phyloP scores from a whole-genome alignment of 306 rosid species.

The Purshia tridentata region DNA sequence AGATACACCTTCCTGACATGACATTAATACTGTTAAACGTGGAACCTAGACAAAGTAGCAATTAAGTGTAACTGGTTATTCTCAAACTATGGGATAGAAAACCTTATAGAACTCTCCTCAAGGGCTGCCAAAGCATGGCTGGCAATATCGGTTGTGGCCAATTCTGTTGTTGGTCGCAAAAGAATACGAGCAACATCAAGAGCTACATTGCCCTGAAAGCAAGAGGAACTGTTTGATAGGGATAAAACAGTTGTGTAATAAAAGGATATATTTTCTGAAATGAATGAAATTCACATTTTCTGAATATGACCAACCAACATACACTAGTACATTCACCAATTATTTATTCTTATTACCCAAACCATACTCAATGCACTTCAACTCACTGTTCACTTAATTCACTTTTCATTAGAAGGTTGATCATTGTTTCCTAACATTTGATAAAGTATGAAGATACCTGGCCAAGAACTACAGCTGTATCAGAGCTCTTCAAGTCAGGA shows the following conservation, averaged over 20 bases:
- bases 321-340: background rate
- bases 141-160: slow-evolving; percentile 82
- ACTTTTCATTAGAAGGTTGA: background rate
- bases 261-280: slow-evolving; percentile 10
- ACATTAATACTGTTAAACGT: slow-evolving; percentile 24
- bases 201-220: slow-evolving; percentile 92
- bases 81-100: slow-evolving; percentile 23
- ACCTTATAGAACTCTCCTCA: slow-evolving; percentile 84
- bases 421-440: background rate
- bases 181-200: slow-evolving; percentile 89
- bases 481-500: slow-evolving; percentile 68
- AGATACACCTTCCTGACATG: slow-evolving; percentile 71
- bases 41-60: slow-evolving; percentile 8
- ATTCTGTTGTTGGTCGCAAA: slow-evolving; percentile 64
- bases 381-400: background rate
- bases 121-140: slow-evolving; percentile 73
- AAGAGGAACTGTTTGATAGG: slow-evolving; percentile 17
- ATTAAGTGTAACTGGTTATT: slow-evolving; percentile 10
- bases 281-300: background rate
- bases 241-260: slow-evolving; percentile 10
- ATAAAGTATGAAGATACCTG: slow-evolving; percentile 52
- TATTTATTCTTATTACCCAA: background rate
- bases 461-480: slow-evolving; percentile 90
- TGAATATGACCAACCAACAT: background rate
- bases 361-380: background rate